Evolutionary conservation across 148 eudicot species (phyloP), one percentile per base, ranked within the genome.

Genomic region (Tetragonia tetragonoides): DNA sequence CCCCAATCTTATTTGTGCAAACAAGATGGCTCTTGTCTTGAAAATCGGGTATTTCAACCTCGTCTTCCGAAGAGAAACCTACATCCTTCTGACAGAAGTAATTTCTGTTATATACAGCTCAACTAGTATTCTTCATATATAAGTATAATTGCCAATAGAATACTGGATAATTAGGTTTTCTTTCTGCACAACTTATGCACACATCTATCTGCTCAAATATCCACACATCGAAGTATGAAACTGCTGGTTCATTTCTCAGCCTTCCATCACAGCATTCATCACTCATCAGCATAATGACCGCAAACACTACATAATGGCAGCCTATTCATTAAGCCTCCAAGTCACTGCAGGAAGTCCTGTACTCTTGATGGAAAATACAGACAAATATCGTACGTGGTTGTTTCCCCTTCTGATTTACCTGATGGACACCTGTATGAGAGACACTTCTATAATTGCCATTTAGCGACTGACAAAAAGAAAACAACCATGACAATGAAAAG

Each of bases 21-120:
- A 38, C 40, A 72, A 80, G 53, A 46, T 81, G 79, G 65, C 67
- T 78, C 68, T 78, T 71, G 24, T 84, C 76, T 28, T 79, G 67
- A 75, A 89, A 91, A 68, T 80, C 81, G 59, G 96, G 94, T 74
- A 76, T 42, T 81, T 91, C 97, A 78, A 94, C 92, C 56, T 91
- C 98, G 66, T 94, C 97, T 70, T 88, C 97, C 61, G 85, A 77
- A 75, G 83, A 79, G 72, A 76, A 75, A 54, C 88, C 77, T 70
- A 53, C 72, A 79, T 86, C 79, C 72, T 81, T 85, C 93, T 85
- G 84, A 82, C 72, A 78, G 83, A 65, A 12, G 77, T 54, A 66
- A 66, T 70, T 62, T 54, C 38, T 61, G 65, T 76, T 24, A 68
- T n/a, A 73, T 42, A 44, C 6, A 39, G 70, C 67, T 69, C 78